These are phyloP conservation scores for Termitomyces bulborhizus DNA, from an alignment of 768 basidiomycete genomes.

Conservation along the genomic window DNA sequence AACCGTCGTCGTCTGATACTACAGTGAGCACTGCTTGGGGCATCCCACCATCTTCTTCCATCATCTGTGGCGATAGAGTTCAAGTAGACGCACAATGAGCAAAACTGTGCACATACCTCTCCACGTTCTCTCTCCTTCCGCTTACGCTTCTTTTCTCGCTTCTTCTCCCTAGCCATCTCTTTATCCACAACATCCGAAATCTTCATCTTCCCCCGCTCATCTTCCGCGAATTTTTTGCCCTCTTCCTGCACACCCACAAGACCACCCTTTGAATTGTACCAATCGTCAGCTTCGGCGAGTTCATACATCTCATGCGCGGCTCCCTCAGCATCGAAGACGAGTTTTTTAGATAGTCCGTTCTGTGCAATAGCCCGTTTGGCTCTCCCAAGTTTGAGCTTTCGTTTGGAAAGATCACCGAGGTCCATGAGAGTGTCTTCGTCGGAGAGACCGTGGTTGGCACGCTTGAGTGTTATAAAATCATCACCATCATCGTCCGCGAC, in stretches of 20 bases:
- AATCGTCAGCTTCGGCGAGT: conserved; percentile 69
- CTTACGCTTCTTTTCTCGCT: conserved; percentile 88
- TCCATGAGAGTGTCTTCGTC: conserved; percentile 21
- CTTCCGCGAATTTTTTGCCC: conserved; percentile 63
- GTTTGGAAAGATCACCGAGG: conserved; percentile 66
- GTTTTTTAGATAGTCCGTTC: conserved; percentile 59
- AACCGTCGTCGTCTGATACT: conserved; percentile 47
- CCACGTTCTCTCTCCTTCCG: conserved; percentile 70
- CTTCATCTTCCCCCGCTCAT: conserved; percentile 67
- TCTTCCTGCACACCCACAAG: conserved; percentile 59
- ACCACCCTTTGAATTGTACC: conserved; percentile 59
- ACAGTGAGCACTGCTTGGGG: conserved; percentile 27
- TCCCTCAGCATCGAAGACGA: conserved; percentile 90
- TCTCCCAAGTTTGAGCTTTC: conserved; percentile 69
- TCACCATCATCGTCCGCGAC: conserved; percentile 43
- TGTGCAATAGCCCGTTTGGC: conserved; percentile 71
- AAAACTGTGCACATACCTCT: conserved; percentile 21
- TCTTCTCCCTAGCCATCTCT: conserved; percentile 81
- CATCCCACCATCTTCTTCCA: conserved; percentile 24
- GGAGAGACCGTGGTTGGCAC: conserved; percentile 78
- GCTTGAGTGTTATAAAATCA: conserved; percentile 92
- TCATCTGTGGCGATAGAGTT: conserved; percentile 17
- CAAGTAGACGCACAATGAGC: neutral
- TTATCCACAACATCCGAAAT: conserved; percentile 71
- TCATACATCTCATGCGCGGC: conserved; percentile 78